Evolutionary conservation across 257 asterid genomes (phyloP).

Genomic region (Vinca minor): DNA sequence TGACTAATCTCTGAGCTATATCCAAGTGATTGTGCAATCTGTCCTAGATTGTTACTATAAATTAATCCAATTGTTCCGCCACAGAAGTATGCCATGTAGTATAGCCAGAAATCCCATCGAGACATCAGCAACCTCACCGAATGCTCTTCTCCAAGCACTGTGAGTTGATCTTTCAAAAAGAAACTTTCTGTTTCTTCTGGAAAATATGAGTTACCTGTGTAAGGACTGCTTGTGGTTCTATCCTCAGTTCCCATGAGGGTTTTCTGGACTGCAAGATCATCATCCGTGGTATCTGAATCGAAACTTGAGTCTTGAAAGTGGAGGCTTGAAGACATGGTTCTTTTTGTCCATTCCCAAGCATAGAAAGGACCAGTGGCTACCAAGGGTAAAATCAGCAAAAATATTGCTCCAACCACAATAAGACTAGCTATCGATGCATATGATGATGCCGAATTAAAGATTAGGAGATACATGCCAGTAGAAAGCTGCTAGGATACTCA

Average conservation of each 20-base stretch:
- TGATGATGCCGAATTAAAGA: conserved; percentile 23
- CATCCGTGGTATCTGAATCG: conserved; percentile 16
- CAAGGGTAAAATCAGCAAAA: conserved; percentile 38
- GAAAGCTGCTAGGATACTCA: conserved; percentile 31
- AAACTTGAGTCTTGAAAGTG: conserved; percentile 10
- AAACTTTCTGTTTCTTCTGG: conserved; percentile 20
- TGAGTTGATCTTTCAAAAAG: conserved; percentile 18
- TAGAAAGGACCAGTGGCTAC: conserved; percentile 18
- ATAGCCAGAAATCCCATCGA: conserved; percentile 57
- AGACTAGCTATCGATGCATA: conserved; percentile 24
- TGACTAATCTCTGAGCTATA: conserved; percentile 28
- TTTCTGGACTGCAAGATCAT: conserved; percentile 23
- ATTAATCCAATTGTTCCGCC: conserved; percentile 60
- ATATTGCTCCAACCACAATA: conserved; percentile 32
- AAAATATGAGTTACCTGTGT: conserved; percentile 5
- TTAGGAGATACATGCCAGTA: conserved; percentile 50
- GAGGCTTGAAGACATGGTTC: conserved; percentile 6
- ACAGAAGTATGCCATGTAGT: conserved; percentile 45
- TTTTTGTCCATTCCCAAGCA: conserved; percentile 17
- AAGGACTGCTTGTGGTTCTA: conserved; percentile 6
- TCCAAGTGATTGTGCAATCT: conserved; percentile 55
- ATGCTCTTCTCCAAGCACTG: conserved; percentile 56
- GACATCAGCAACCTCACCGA: conserved; percentile 29
- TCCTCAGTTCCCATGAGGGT: conserved; percentile 17
- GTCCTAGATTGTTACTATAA: conserved; percentile 63